A percentile compares a stretch with the other conserved stretches of the same genome.
phyloP scores from a whole-genome alignment of 352 stramenopile species.

The Phytophthora chlamydospora region DNA sequence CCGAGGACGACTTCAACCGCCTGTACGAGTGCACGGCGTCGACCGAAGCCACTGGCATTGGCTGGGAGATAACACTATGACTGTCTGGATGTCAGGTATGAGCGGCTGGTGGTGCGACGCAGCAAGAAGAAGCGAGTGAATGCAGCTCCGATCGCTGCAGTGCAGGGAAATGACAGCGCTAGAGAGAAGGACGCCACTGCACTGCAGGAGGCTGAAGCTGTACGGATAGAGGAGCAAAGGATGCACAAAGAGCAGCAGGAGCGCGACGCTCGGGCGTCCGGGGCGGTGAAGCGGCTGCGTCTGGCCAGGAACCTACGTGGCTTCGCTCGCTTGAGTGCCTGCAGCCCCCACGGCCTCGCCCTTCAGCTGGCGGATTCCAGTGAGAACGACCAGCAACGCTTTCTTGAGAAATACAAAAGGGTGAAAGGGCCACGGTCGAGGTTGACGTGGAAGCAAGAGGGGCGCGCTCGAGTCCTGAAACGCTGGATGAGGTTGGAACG shows the following conservation, averaged over 20 bases:
- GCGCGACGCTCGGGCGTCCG: slow-evolving; percentile 10
- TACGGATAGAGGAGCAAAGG: slow-evolving; percentile 6
- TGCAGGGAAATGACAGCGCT: background rate
- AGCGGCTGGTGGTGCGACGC: slow-evolving; percentile 37
- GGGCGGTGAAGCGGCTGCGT: slow-evolving; percentile 19
- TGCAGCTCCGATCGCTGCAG: background rate
- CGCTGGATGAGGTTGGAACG: slow-evolving; percentile 30
- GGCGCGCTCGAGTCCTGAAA: background rate
- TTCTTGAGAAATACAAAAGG: slow-evolving; percentile 15
- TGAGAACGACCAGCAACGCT: slow-evolving; percentile 5
- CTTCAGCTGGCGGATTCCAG: slow-evolving; percentile 19
- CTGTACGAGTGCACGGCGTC: slow-evolving; percentile 17
- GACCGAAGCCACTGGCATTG: background rate
- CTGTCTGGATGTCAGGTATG: slow-evolving; percentile 29
- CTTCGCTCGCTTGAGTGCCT: slow-evolving; percentile 20
- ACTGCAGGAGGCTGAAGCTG: slow-evolving; percentile 12
- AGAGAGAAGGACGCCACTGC: background rate
- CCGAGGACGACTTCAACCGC: slow-evolving; percentile 42
- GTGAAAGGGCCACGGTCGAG: background rate
- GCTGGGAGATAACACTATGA: background rate
- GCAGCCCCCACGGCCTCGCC: slow-evolving; percentile 24
- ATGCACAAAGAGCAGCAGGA: slow-evolving; percentile 13
- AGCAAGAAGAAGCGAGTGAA: slow-evolving; percentile 19
- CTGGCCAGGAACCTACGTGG: slow-evolving; percentile 34
- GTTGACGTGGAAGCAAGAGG: background rate